Evolutionary conservation across 192 early-diverging fungal genomes (phyloP).

Genomic region (Coemansia asiatica): DNA sequence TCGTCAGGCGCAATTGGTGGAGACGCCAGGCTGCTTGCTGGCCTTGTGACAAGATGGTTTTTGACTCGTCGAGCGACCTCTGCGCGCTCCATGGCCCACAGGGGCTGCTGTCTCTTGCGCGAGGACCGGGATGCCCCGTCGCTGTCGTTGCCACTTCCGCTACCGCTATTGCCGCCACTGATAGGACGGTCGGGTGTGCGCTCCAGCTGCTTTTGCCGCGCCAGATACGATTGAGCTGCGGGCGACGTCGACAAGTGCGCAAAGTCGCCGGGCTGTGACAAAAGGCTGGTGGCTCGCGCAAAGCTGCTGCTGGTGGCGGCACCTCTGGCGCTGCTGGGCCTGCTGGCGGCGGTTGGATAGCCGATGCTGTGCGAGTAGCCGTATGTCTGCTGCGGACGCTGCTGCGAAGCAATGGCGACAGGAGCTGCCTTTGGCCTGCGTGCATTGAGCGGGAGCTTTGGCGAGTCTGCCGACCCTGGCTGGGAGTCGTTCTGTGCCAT

Average conservation of each 20-base stretch:
- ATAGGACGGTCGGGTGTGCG: neutral
- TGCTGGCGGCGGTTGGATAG: neutral
- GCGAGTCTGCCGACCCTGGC: conserved; percentile 2
- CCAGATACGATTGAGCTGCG: conserved; percentile 18
- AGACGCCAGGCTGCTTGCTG: conserved; percentile 16
- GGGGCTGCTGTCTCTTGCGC: conserved; percentile 11
- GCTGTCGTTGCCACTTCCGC: conserved; percentile 17
- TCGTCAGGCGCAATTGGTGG: conserved; percentile 20
- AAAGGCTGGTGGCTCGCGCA: conserved; percentile 8
- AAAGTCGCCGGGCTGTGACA: conserved; percentile 19
- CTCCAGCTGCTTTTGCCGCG: conserved; percentile 12
- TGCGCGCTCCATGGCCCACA: conserved; percentile 30
- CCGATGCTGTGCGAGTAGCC: conserved; percentile 4
- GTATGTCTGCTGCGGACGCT: neutral
- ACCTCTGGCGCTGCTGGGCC: neutral
- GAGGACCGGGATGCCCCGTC: conserved; percentile 22
- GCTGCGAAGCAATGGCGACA: conserved; percentile 9
- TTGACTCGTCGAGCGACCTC: conserved; percentile 67
- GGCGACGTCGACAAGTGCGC: conserved; percentile 7
- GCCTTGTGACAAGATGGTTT: conserved; percentile 69
- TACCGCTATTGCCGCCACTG: neutral
- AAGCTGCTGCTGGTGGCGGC: conserved; percentile 5
- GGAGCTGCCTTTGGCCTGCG: conserved; percentile 6
- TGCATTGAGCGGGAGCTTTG: conserved; percentile 29
- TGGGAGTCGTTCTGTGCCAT: conserved; percentile 8